phyloP scores from a whole-genome alignment of 805 yeast genomes.

The Wickerhamomyces mucosus region DNA sequence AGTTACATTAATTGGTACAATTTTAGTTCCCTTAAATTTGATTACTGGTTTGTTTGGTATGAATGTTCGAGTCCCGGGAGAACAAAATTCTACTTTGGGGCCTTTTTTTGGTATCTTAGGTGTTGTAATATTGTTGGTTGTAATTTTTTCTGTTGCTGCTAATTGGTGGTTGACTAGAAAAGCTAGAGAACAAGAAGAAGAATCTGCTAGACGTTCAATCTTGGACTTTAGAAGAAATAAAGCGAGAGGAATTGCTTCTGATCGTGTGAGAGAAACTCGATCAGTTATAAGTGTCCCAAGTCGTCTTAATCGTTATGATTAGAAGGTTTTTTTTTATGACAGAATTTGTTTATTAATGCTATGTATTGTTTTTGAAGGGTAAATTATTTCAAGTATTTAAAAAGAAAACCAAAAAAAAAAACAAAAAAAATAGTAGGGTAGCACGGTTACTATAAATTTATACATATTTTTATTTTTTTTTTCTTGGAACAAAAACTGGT shows the following conservation, averaged over 20 bases:
- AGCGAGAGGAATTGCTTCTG: slow-evolving; percentile 8
- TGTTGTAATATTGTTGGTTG: slow-evolving; percentile 33
- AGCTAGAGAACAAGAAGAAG: slow-evolving; percentile 20
- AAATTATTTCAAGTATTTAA: too few relatives aligned
- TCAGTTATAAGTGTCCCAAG: slow-evolving; percentile 19
- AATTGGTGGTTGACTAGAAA: slow-evolving; percentile 29
- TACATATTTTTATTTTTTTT: too few relatives aligned
- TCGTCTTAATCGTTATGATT: slow-evolving; percentile 18
- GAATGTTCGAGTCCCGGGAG: slow-evolving; percentile 88
- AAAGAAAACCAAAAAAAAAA: too few relatives aligned
- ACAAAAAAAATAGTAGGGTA: too few relatives aligned
- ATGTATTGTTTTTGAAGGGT: too few relatives aligned
- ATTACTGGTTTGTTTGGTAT: slow-evolving; percentile 92
- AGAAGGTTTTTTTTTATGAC: too few relatives aligned
- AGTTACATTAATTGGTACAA: slow-evolving; percentile 84
- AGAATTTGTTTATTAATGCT: too few relatives aligned
- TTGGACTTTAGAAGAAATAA: slow-evolving; percentile 12
- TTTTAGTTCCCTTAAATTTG: slow-evolving; percentile 81
- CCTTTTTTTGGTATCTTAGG: slow-evolving; percentile 71
- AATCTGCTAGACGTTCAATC: slow-evolving; percentile 24
- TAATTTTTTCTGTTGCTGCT: slow-evolving; percentile 30
- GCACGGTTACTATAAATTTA: too few relatives aligned
- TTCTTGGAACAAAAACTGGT: too few relatives aligned
- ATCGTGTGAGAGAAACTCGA: slow-evolving; percentile 17
- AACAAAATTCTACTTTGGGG: slow-evolving; percentile 29